Conservation (phyloP, 2,329 filamentous ascomycete species). For the Metarhizium brunneum region DNA sequence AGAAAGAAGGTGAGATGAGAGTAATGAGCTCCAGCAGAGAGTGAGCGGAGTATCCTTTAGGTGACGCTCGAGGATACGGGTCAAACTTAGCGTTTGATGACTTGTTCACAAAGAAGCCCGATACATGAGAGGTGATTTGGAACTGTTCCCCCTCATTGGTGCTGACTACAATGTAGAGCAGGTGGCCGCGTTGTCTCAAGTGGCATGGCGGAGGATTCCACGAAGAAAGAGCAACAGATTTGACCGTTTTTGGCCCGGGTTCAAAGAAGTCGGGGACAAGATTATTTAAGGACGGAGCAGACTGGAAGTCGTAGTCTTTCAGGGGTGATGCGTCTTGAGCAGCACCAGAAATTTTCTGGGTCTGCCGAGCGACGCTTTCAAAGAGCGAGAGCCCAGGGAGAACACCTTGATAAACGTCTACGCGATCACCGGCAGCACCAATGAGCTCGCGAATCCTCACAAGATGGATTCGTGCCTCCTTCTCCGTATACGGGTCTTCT, state of each 20-base stretch:
- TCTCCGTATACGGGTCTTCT: constrained; percentile 96
- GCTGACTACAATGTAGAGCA: constrained; percentile 80
- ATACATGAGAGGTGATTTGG: constrained; percentile 87
- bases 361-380: constrained; percentile 57
- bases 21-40: constrained; percentile 75
- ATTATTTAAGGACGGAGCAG: constrained; percentile 55
- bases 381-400: constrained; percentile 79
- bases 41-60: constrained; percentile 73
- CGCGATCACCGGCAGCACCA: constrained; percentile 80
- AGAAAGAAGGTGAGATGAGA: constrained; percentile 76
- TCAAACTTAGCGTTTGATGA: constrained; percentile 94
- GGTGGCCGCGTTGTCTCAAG: constrained; percentile 81
- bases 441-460: constrained; percentile 87
- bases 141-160: constrained; percentile 93
- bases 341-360: constrained; percentile 28
- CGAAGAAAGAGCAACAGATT: constrained; percentile 75
- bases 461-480: constrained; percentile 91
- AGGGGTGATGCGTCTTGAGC: constrained; percentile 26
- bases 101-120: constrained; percentile 95
- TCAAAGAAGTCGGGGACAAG: constrained; percentile 61
- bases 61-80: constrained; percentile 67
- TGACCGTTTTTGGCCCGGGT: constrained; percentile 78
- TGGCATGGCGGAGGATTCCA: constrained; percentile 97
- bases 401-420: constrained; percentile 79
- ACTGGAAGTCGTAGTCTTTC: constrained; percentile 68